Evolutionary conservation across 176 grass and related monocot species (phyloP).

Genomic region (Musa acuminata): DNA sequence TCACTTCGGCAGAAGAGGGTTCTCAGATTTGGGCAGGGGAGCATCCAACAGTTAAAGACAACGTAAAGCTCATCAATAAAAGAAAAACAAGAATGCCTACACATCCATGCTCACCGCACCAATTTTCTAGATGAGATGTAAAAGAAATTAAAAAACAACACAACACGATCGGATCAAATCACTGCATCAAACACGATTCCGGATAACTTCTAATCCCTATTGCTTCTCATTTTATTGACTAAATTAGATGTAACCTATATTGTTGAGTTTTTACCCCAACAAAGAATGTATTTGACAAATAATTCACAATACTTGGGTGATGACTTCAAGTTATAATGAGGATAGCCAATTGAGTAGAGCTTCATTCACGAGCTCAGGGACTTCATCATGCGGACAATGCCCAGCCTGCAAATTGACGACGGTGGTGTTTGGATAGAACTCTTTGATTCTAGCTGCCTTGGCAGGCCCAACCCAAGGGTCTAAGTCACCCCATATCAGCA

Average conservation of each 20-base stretch:
- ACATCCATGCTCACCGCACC: no score
- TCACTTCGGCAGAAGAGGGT: no score
- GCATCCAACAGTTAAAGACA: no score
- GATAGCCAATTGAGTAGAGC: slow-evolving; percentile 76
- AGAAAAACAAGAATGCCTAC: no score
- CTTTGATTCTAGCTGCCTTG: slow-evolving; percentile 60
- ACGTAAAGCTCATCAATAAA: no score
- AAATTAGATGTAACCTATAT: not conserved
- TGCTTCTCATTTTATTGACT: no score
- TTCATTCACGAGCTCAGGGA: slow-evolving; percentile 63
- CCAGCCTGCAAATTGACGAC: slow-evolving; percentile 76
- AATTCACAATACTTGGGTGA: slow-evolving; percentile 45
- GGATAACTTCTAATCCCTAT: no score
- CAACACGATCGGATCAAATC: no score
- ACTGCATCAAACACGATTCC: no score
- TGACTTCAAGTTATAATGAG: slow-evolving; percentile 28
- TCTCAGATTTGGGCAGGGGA: no score
- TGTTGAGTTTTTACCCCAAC: not conserved
- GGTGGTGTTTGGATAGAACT: slow-evolving; percentile 64
- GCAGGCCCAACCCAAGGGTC: slow-evolving; percentile 83
- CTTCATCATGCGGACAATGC: slow-evolving; percentile 91
- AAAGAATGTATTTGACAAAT: not conserved
- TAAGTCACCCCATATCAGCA: slow-evolving; percentile 84
- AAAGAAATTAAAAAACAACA: no score
- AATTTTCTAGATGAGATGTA: no score